A percentile compares a stretch with the other conserved stretches of the same genome.
phyloP scores from a whole-genome alignment of 2,329 filamentous ascomycete genomes.

The Domatiomyces globalis region DNA sequence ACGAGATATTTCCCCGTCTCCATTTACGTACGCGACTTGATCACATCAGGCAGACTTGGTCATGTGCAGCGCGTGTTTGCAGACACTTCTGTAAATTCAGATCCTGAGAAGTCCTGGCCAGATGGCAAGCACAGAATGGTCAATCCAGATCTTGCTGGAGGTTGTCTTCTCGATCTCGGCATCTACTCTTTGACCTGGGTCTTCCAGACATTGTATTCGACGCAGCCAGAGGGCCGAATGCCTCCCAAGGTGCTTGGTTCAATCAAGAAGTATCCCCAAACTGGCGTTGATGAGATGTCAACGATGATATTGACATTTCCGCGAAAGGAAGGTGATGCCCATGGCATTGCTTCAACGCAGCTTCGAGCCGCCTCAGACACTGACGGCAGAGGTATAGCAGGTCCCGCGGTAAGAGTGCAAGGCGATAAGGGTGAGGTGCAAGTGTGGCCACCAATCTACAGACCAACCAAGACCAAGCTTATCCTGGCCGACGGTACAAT shows the following conservation, averaged over 20 bases:
- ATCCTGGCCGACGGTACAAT: constrained; percentile 51
- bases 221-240: constrained; percentile 32
- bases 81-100: constrained; percentile 27
- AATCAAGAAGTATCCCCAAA: constrained; percentile 13
- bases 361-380: constrained; percentile 17
- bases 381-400: constrained; percentile 15
- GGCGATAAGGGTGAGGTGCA: constrained; percentile 19
- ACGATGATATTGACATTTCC: constrained; percentile 19
- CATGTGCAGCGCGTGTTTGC: constrained; percentile 50
- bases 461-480: constrained; percentile 47
- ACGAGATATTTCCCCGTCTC: constrained; percentile 78
- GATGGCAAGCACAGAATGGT: constrained; percentile 57
- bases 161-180: constrained; percentile 68
- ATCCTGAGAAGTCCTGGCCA: constrained; percentile 35
- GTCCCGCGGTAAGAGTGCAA: constrained; percentile 18
- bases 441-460: constrained; percentile 20
- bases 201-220: constrained; percentile 45
- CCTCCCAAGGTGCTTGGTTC: constrained; percentile 45
- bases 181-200: constrained; percentile 86
- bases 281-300: constrained; percentile 21
- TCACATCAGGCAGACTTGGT: constrained; percentile 39
- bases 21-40: constrained; percentile 21
- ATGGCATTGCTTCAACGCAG: constrained; percentile 18
- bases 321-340: constrained; percentile 53
- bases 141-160: constrained; percentile 68